These are phyloP conservation scores for Lanmaoa pseudosensibilis DNA, from an alignment of 768 basidiomycete genomes.

Conservation along the genomic window DNA sequence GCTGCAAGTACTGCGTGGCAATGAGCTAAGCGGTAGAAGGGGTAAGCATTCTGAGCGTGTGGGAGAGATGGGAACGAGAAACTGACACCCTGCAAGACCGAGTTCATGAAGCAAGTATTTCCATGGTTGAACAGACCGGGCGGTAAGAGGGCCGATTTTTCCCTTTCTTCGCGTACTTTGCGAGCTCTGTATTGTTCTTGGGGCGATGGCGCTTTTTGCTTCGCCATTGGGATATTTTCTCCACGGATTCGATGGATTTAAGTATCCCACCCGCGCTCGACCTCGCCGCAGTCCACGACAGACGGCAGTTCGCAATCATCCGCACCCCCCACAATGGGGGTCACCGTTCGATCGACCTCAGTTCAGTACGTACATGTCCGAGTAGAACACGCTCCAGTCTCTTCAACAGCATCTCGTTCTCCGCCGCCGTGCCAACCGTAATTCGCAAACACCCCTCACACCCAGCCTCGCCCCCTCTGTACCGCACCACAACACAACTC, in stretches of 20 bases:
- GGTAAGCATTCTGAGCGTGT: neutral
- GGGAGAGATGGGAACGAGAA: neutral
- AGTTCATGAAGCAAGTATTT: constrained; percentile 97
- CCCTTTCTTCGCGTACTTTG: constrained; percentile 61
- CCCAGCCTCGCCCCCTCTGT: constrained; percentile 81
- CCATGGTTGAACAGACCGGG: constrained; percentile 80
- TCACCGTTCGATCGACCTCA: neutral
- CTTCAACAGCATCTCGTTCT: constrained; percentile 62
- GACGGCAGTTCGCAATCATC: neutral
- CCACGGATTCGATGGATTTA: neutral
- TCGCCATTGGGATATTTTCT: constrained; percentile 38
- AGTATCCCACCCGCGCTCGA: neutral
- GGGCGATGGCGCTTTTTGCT: constrained; percentile 54
- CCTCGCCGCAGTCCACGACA: neutral
- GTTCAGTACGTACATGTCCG: too few relatives aligned
- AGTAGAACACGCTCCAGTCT: constrained; percentile 50
- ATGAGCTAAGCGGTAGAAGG: constrained; percentile 47
- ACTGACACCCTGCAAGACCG: constrained; percentile 84
- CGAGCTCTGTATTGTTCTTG: constrained; percentile 63
- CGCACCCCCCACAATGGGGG: neutral
- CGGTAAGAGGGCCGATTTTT: constrained; percentile 59
- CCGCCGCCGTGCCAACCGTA: constrained; percentile 82
- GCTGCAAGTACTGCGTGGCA: constrained; percentile 60
- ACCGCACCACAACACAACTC: constrained; percentile 87
- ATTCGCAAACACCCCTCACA: constrained; percentile 87